Evolutionary conservation across 441 rosid species (phyloP), one percentile per base, ranked within the genome.

Genomic region (Erodium chrysanthum): DNA sequence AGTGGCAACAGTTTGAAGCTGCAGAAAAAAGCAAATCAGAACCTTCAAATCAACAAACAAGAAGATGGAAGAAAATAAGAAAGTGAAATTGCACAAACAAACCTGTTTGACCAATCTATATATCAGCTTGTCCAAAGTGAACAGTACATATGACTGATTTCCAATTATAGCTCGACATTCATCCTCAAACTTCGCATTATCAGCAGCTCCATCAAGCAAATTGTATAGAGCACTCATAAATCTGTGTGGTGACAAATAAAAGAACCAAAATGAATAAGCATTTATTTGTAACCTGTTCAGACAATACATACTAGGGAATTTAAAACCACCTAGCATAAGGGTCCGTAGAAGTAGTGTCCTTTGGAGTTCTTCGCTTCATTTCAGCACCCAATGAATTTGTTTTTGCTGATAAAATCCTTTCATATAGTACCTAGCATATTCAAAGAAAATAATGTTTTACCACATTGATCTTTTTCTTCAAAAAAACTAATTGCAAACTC

Each of bases 161-260:
- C 99, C 98, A 69, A 95, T 86, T 54, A 90, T 88, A 79, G 95
- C 88, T 40, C 97, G 92, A 71, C 99, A 95, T 21, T 95, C 99
- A 71, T 95, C 98, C 86, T 95, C 99, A 71, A 92, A 95, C 81
- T 90, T 95, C 0, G 93, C 75, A 76, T 88, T 95, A 74, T 92
- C 97, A 68, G 97, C 89, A 68, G 97, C 84, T 56, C 99, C 99
- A 77, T 92, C 96, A 21, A 96, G 91, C 60, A 96, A 81, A 78
- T 82, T 92, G 88, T 88, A 92, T 71, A 95, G 94, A 64, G 98
- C 95, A 74, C 83, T 81, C 88, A 86, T 88, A 78, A 95, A 88
- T 84, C 99, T 95, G 83, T 68, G 76, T 21, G 62, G 10, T 9
- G 61, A 63, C 61, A 71, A 61, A 40, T 29, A 72, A 23, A 18